Conservation (phyloP, 2,329 filamentous ascomycete species). For the Fusarium nisikadoi region DNA sequence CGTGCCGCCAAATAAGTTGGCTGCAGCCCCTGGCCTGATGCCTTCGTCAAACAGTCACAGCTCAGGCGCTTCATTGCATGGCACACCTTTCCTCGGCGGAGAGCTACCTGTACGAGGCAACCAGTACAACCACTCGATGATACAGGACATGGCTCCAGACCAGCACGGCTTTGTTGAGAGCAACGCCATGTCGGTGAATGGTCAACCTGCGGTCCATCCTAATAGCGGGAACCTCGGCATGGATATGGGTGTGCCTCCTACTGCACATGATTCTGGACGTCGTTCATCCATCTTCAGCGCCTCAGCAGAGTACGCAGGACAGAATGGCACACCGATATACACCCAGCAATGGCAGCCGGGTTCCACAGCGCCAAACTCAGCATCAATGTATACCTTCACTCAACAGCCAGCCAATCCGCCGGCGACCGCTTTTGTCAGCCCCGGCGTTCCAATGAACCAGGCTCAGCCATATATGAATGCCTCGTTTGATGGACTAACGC, state of each 20-base stretch:
- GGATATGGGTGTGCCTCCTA: conserved; percentile 56
- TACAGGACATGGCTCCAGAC: conserved; percentile 56
- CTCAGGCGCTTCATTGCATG: conserved; percentile 47
- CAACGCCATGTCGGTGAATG: conserved; percentile 49
- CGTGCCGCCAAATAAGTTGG: conserved; percentile 50
- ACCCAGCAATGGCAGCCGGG: conserved; percentile 57
- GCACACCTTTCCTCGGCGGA: conserved; percentile 52
- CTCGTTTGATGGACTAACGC: conserved; percentile 50
- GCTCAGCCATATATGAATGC: conserved; percentile 49
- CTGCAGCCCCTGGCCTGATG: conserved; percentile 49
- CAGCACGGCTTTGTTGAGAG: conserved; percentile 56
- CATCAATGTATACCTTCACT: conserved; percentile 59
- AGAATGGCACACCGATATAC: conserved; percentile 54
- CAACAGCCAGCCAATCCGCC: conserved; percentile 51
- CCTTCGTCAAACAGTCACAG: conserved; percentile 52
- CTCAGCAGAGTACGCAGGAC: conserved; percentile 55
- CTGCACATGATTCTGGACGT: conserved; percentile 57
- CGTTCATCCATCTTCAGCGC: conserved; percentile 57
- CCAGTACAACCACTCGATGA: conserved; percentile 55
- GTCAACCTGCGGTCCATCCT: conserved; percentile 49
- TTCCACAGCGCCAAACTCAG: conserved; percentile 54
- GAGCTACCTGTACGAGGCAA: conserved; percentile 58
- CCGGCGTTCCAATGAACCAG: conserved; percentile 48
- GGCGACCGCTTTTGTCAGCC: conserved; percentile 47
- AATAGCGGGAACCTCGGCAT: conserved; percentile 52